phyloP scores from a whole-genome alignment of 2,329 filamentous ascomycete species.

The Diaporthe citri region DNA sequence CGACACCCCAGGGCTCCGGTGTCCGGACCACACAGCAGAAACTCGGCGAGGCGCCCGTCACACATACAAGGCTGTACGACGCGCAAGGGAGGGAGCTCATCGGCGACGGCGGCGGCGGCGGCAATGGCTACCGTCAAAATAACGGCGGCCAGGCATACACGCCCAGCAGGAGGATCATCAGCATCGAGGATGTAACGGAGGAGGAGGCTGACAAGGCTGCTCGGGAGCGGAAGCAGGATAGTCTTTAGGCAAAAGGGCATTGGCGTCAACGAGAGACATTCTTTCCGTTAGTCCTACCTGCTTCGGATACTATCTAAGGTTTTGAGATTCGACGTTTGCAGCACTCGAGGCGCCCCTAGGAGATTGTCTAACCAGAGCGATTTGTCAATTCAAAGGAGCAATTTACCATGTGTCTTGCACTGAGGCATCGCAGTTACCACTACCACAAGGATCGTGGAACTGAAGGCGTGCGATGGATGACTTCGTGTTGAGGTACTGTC shows the following conservation, averaged over 20 bases:
- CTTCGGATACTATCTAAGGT: neutral
- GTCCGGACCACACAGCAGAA: slow-evolving; percentile 36
- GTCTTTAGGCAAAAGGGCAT: neutral
- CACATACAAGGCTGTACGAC: slow-evolving; percentile 32
- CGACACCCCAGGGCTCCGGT: slow-evolving; percentile 35
- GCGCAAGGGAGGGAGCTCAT: slow-evolving; percentile 35
- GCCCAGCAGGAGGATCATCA: slow-evolving; percentile 35
- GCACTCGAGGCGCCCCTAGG: neutral
- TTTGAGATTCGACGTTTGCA: neutral
- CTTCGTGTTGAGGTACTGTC: no score
- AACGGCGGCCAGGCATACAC: neutral
- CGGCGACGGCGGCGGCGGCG: neutral
- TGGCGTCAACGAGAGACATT: neutral
- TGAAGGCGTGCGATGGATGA: no score
- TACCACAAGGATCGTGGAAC: no score
- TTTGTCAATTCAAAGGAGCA: neutral
- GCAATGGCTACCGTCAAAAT: neutral
- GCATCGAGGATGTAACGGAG: slow-evolving; percentile 40
- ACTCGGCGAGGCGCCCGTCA: slow-evolving; percentile 35
- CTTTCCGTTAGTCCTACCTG: neutral
- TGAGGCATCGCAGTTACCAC: neutral
- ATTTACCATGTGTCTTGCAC: neutral
- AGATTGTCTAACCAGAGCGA: neutral
- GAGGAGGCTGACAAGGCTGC: slow-evolving; percentile 28
- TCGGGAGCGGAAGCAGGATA: neutral